These are phyloP conservation scores for Aegilops tauschii DNA, from an alignment of 176 grass and related monocot species.

Conservation along the genomic window DNA sequence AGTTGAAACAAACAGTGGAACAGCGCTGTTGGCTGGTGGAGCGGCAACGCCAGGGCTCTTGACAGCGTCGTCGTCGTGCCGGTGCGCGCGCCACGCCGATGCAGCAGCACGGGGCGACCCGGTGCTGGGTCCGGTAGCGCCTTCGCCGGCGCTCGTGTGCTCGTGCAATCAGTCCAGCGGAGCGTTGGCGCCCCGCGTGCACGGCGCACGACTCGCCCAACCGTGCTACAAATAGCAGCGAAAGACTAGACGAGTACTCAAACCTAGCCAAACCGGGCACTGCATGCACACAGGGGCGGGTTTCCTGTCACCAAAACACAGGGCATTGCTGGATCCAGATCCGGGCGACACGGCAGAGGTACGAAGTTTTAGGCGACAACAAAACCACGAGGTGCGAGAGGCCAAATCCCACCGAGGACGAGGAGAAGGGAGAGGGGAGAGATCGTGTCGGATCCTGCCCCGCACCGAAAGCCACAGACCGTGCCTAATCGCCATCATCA, in stretches of 20 bases:
- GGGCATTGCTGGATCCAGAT: neutral
- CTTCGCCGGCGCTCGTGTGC: neutral
- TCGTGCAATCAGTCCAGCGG: too few relatives aligned
- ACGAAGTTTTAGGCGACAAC: neutral
- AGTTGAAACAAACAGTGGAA: neutral
- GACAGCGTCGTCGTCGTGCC: neutral
- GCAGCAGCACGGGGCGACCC: neutral
- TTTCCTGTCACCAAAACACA: neutral
- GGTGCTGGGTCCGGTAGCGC: neutral
- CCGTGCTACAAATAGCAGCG: neutral
- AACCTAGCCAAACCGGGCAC: neutral
- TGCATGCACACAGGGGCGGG: neutral
- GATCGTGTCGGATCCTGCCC: slow-evolving; percentile 39
- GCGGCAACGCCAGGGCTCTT: neutral
- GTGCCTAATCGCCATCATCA: slow-evolving; percentile 21
- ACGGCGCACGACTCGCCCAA: neutral
- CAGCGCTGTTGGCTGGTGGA: neutral
- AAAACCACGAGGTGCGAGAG: neutral
- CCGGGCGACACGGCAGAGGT: neutral
- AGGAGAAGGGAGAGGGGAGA: neutral
- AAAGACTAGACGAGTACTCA: neutral
- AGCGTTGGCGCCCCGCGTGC: too few relatives aligned
- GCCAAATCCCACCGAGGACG: neutral
- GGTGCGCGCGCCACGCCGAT: neutral
- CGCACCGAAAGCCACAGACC: slow-evolving; percentile 33